phyloP scores from a whole-genome alignment of 2,329 filamentous ascomycete genomes.

The Chaetomium sp. region DNA sequence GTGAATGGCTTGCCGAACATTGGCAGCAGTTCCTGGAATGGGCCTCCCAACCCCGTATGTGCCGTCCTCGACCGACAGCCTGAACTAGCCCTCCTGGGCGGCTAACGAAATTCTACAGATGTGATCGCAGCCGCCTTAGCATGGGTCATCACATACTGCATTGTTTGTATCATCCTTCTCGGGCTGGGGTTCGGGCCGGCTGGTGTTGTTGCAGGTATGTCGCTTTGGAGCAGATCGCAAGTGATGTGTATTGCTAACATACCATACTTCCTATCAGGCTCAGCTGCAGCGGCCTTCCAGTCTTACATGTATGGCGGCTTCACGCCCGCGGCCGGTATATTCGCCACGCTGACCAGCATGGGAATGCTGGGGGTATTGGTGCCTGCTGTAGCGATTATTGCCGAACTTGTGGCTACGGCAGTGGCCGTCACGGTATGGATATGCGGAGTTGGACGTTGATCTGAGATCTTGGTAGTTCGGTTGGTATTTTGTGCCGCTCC shows the following conservation, averaged over 20 bases:
- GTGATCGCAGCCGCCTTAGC: neutral
- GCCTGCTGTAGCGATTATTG: neutral
- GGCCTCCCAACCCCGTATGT: conserved; percentile 2
- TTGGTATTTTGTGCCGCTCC: no score
- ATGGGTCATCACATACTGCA: conserved; percentile 7
- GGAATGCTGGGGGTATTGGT: conserved; percentile 4
- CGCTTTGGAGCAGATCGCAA: neutral
- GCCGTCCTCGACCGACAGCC: neutral
- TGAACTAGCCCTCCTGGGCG: neutral
- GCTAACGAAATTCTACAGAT: neutral
- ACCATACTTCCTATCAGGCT: neutral
- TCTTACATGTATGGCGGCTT: neutral
- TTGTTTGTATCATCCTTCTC: conserved; percentile 2
- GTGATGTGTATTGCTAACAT: neutral
- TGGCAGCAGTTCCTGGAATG: neutral
- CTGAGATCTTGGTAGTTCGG: neutral
- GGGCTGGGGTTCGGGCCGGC: conserved; percentile 8
- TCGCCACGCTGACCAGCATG: conserved; percentile 5
- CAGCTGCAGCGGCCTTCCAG: neutral
- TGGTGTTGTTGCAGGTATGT: conserved; percentile 5
- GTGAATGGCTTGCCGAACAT: neutral
- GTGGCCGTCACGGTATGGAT: neutral
- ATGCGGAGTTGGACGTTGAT: neutral
- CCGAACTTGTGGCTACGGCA: neutral
- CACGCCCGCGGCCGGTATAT: conserved; percentile 1